These are phyloP conservation scores for Lagenaria siceraria DNA, from an alignment of 306 rosid genomes.

Conservation along the genomic window DNA sequence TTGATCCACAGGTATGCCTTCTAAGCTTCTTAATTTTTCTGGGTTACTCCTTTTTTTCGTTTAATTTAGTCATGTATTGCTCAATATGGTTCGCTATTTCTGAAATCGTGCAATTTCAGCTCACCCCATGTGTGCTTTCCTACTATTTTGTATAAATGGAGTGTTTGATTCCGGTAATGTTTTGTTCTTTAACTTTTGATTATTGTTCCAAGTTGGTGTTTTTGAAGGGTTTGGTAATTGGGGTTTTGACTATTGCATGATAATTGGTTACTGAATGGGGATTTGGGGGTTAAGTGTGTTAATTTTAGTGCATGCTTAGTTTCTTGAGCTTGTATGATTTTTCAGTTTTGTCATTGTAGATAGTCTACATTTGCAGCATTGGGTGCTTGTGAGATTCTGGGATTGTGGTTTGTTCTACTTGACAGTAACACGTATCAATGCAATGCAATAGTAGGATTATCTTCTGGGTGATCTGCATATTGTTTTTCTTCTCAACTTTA, in stretches of 20 bases:
- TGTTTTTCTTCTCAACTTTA: background rate
- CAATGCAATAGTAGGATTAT: background rate
- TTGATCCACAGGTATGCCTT: constrained; percentile 44
- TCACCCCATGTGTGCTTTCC: constrained; percentile 6
- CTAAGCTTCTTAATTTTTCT: constrained; percentile 36
- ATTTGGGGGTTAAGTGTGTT: constrained; percentile 24
- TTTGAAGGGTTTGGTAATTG: constrained; percentile 18
- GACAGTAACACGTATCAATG: background rate
- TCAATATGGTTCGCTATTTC: constrained; percentile 14
- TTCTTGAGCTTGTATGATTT: constrained; percentile 11
- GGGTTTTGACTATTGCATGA: constrained; percentile 11
- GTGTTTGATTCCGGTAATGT: constrained; percentile 12
- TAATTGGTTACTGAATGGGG: constrained; percentile 19
- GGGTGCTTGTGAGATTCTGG: background rate
- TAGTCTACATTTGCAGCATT: constrained; percentile 4
- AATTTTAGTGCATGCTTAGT: constrained; percentile 34
- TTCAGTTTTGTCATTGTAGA: constrained; percentile 11
- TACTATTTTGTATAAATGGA: constrained; percentile 17
- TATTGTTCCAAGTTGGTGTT: constrained; percentile 13
- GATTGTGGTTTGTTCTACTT: background rate
- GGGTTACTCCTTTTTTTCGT: constrained; percentile 9
- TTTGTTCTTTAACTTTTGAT: constrained; percentile 16
- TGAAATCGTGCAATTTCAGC: constrained; percentile 26
- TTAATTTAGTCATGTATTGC: constrained; percentile 14
- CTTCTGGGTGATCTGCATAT: background rate